Base-by-base conservation (phyloP, 1,284 basidiomycete genomes). In the Malassezia psittaci region DNA sequence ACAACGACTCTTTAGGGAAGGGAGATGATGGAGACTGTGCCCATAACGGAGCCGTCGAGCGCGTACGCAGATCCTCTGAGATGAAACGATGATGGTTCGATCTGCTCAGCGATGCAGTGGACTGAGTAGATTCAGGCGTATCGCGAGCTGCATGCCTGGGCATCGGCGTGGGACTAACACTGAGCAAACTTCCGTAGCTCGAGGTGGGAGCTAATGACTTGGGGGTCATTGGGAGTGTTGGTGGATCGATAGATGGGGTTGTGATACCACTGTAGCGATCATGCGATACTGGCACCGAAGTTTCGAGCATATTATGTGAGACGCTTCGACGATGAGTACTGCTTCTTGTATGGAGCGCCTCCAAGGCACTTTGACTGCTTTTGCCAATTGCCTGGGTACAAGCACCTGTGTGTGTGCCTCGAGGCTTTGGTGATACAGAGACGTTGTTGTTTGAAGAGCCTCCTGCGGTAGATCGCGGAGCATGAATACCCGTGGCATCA, bases 81-180 rank as follows among this genome's bases (percentile, higher is more conserved):
- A 32, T 38, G 37, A 37, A 19, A 18, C 48, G 48, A 38, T 19
- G n/a, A 13, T 50, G 48, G 36, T 40, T 19, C 35, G 29, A 16
- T 9, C 19, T 13, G 15, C 39, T 38, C 15, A 24, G 32, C 10
- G 47, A 16, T 7, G 11, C 13, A 24, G 19, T 48, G 34, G 13
- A 32, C 15, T 15, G 19, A 7, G 8, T 15, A 13, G 41, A 12
- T 7, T 5, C 15, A n/a, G 15, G n/a, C 7, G n/a, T 29, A 29
- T 29, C 7, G 7, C 24, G 47, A 2, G 36, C 33, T 29, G 13
- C 18, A 24, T 33, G 15, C 15, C 51, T 50, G 16, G 55, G 55
- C 38, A 37, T 45, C 12, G 55, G 55, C 19, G 41, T 57, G 13
- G 55, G 55, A 19, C 50, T 52, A 24, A 41, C 52, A 35, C 45